These are phyloP conservation scores for Penicillium sp. DNA, from an alignment of 2,329 filamentous ascomycete species.

Conservation along the genomic window DNA sequence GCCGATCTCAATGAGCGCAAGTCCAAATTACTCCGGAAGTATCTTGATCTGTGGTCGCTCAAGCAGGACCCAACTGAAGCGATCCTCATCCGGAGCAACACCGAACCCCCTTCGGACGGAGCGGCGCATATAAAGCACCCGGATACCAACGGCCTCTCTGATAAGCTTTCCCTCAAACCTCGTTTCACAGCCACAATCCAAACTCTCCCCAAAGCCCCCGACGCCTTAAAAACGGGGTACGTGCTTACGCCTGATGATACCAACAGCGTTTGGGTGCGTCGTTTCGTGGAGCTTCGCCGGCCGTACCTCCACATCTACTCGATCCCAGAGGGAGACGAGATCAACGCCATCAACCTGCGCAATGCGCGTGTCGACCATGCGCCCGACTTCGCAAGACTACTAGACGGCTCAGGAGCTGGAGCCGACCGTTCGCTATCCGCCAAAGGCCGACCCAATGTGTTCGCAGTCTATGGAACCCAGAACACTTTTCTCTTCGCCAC, in stretches of 20 bases:
- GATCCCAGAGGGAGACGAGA: constrained; percentile 75
- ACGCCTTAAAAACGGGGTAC: constrained; percentile 76
- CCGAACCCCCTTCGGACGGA: constrained; percentile 37
- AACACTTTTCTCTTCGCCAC: constrained; percentile 94
- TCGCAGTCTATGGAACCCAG: constrained; percentile 86
- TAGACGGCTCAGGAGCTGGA: constrained; percentile 46
- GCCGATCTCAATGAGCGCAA: constrained; percentile 33
- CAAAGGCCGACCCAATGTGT: constrained; percentile 60
- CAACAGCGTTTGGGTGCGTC: constrained; percentile 71
- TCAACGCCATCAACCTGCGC: constrained; percentile 76
- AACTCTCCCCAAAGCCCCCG: constrained; percentile 68
- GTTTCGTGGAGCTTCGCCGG: constrained; percentile 82
- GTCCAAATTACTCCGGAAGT: constrained; percentile 34
- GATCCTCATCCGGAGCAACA: constrained; percentile 38
- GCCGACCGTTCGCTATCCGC: constrained; percentile 30
- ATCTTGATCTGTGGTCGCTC: constrained; percentile 37
- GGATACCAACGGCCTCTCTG: constrained; percentile 21
- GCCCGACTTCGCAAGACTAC: constrained; percentile 71
- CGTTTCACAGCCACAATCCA: constrained; percentile 68
- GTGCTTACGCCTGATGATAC: constrained; percentile 75
- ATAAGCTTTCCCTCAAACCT: constrained; percentile 43
- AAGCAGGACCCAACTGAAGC: constrained; percentile 35
- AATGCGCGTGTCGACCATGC: constrained; percentile 88
- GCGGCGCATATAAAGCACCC: constrained; percentile 23
- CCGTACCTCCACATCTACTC: constrained; percentile 89